Percentiles rank a stretch among this genome's conserved stretches.
phyloP scores from a whole-genome alignment of 495 filamentous ascomycete genomes.

The Neurospora sp. region DNA sequence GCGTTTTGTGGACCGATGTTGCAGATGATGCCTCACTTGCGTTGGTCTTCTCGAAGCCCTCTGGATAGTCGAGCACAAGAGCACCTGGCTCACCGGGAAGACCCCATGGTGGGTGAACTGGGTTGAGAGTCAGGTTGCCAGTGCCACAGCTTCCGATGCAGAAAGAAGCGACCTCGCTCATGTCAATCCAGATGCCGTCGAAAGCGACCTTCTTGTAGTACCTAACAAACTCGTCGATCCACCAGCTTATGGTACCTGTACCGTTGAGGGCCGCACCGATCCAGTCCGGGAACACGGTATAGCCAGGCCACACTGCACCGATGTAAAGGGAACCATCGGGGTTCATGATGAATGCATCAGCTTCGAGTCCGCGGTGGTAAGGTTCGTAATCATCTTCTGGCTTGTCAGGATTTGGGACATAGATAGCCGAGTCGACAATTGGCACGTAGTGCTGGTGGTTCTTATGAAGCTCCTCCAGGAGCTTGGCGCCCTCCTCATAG shows the following conservation, averaged over 20 bases:
- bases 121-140: slow-evolving; percentile 57
- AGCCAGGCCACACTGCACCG: slow-evolving; percentile 83
- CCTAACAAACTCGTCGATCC: slow-evolving; percentile 54
- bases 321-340: slow-evolving; percentile 61
- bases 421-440: slow-evolving; percentile 77
- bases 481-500: slow-evolving; percentile 51
- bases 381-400: slow-evolving; percentile 57
- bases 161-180: slow-evolving; percentile 74
- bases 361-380: slow-evolving; percentile 55
- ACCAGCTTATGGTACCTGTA: slow-evolving; percentile 52
- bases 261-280: slow-evolving; percentile 50
- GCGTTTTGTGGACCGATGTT: slow-evolving; percentile 30
- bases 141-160: slow-evolving; percentile 71
- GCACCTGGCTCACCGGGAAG: slow-evolving; percentile 58
- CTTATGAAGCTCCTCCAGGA: slow-evolving; percentile 54
- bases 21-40: slow-evolving; percentile 55
- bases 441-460: slow-evolving; percentile 67
- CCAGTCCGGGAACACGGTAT: slow-evolving; percentile 49
- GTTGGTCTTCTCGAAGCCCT: slow-evolving; percentile 63
- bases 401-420: slow-evolving; percentile 64
- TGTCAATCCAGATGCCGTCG: slow-evolving; percentile 86
- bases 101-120: slow-evolving; percentile 54
- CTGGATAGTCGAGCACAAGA: slow-evolving; percentile 53
- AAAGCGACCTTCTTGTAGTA: slow-evolving; percentile 55
- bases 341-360: slow-evolving; percentile 57